Base-by-base conservation (phyloP, 768 basidiomycete genomes). In the Lenzites betulinus region DNA sequence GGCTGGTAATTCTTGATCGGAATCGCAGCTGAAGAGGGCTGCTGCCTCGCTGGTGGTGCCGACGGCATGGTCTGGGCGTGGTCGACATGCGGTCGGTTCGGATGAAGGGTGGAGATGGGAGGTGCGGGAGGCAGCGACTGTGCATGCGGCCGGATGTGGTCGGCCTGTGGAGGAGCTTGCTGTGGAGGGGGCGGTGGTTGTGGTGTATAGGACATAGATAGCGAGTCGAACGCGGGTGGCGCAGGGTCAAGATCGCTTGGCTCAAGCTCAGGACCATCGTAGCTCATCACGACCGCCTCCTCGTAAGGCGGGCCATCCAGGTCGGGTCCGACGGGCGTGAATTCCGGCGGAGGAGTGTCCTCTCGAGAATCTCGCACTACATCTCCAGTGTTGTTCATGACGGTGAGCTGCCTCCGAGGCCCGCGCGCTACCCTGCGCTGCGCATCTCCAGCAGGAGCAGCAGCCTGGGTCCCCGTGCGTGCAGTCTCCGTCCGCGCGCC, bases 231-330 rank as follows among this genome's bases (percentile, higher is more conserved):
- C 1, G 49, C 38, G 22, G 50, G 43, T 2, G 46, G 51, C 6
- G 41, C 54, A 3, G 54, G 44, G 11, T 65, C 25, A 0, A 68
- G 49, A 23, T 51, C 53, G 0, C 75, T 70, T 58, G 54, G 50
- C 26, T 53, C 13, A 60, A 63, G 35, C 46, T 39, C 56, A 2
- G 56, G 56, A 11, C 56, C 61, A 7, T 54, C 48, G 51, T 71
- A 72, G 1, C 62, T 61, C 47, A 68, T 26, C 1, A 70, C 67
- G 55, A 73, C 64, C 28, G 69, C 70, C 25, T 72, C 38, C 38
- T 39, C 71, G 51, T 77, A 78, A 12, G 74, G 68, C 0, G 73
- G 74, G 0, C 79, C 80, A 59, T 80, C 76, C 0, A 74, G 64
- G 25, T 72, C 72, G 6, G 77, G 73, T 1, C 72, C 78, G 12